These are phyloP conservation scores for Zasmidium cellare DNA, from an alignment of 2,329 filamentous ascomycete genomes.

Conservation along the genomic window DNA sequence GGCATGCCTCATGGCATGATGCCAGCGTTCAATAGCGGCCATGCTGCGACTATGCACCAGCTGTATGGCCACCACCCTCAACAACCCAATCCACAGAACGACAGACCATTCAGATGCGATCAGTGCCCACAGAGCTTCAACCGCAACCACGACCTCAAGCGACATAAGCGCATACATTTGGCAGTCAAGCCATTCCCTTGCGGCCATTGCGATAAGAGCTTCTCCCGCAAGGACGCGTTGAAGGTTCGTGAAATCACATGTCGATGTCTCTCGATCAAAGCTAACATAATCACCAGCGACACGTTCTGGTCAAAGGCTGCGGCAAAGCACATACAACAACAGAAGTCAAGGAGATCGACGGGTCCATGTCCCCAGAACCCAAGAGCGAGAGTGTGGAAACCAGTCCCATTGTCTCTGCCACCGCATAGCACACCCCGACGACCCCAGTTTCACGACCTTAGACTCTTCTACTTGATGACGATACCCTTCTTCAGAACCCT, in stretches of 20 bases:
- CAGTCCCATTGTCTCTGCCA: constrained; percentile 23
- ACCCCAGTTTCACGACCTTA: constrained; percentile 4
- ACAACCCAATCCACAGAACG: constrained; percentile 59
- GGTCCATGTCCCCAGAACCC: constrained; percentile 34
- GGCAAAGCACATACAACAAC: constrained; percentile 50
- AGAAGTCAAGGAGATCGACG: constrained; percentile 38
- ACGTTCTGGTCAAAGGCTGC: constrained; percentile 68
- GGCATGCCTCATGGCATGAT: constrained; percentile 57
- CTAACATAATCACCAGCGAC: constrained; percentile 52
- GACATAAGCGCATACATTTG: constrained; percentile 92
- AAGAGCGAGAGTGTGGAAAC: constrained; percentile 35
- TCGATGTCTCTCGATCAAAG: constrained; percentile 40
- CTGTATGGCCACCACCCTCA: constrained; percentile 53
- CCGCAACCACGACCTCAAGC: constrained; percentile 91
- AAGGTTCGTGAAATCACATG: constrained; percentile 67
- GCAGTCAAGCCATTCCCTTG: constrained; percentile 96
- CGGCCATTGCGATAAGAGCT: constrained; percentile 88
- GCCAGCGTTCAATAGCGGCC: constrained; percentile 59
- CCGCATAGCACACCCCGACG: not conserved
- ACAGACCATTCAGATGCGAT: constrained; percentile 93
- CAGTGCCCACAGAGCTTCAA: constrained; percentile 92
- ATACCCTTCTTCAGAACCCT: constrained; percentile 26
- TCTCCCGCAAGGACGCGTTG: constrained; percentile 91
- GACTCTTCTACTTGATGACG: constrained; percentile 13
- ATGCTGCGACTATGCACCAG: constrained; percentile 68